Percentiles rank a stretch among this genome's conserved stretches.
Conservation (phyloP, 805 yeast species). For the Candida silvicultrix region DNA sequence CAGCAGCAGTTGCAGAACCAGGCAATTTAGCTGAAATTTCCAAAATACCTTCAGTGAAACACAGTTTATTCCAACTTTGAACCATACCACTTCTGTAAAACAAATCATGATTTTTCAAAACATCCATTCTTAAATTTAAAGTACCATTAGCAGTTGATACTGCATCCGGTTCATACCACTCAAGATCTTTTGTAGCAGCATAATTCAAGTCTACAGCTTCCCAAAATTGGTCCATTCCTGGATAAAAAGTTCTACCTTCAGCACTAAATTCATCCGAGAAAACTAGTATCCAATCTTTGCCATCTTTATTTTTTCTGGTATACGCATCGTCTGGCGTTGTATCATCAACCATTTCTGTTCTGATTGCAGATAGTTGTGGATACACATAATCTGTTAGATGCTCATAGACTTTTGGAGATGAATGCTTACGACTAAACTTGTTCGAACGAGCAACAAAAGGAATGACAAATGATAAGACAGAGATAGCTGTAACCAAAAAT, state of each 20-base stretch:
- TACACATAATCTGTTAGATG: slow-evolving; percentile 26
- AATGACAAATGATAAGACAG: slow-evolving; percentile 1
- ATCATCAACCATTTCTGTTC: slow-evolving; percentile 59
- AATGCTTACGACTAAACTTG: not conserved
- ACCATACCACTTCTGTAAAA: slow-evolving; percentile 43
- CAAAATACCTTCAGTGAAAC: slow-evolving; percentile 38
- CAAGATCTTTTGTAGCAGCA: slow-evolving; percentile 42
- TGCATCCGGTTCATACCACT: slow-evolving; percentile 49
- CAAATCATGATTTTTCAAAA: slow-evolving; percentile 34
- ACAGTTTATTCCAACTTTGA: slow-evolving; percentile 41
- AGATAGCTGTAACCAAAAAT: not conserved
- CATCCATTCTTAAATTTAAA: slow-evolving; percentile 33
- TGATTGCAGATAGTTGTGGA: slow-evolving; percentile 49
- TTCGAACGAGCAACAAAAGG: slow-evolving; percentile 2
- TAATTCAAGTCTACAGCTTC: slow-evolving; percentile 38
- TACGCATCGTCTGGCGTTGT: slow-evolving; percentile 55
- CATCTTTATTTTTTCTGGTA: slow-evolving; percentile 30
- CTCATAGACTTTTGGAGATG: not conserved
- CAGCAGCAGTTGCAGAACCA: slow-evolving; percentile 33
- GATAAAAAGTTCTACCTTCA: slow-evolving; percentile 41
- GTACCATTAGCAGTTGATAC: slow-evolving; percentile 36
- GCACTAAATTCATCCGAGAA: slow-evolving; percentile 45
- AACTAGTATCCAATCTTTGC: slow-evolving; percentile 34
- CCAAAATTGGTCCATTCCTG: slow-evolving; percentile 43
- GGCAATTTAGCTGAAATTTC: slow-evolving; percentile 38